Base-by-base conservation (phyloP, 2,329 filamentous ascomycete species). In the Xylogone sp. region DNA sequence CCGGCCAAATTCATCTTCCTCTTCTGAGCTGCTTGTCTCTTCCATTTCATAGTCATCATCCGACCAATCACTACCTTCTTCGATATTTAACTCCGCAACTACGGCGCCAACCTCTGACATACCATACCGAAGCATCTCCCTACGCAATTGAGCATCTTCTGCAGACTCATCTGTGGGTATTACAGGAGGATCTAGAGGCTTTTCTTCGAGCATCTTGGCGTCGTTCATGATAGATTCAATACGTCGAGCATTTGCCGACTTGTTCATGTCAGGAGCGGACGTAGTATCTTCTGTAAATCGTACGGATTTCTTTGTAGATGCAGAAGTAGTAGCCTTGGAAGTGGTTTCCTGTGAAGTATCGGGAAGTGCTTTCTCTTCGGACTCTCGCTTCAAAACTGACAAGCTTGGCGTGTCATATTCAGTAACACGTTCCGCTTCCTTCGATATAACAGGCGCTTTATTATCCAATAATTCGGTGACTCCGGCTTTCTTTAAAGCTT, bases 91-190 rank as follows among this genome's bases (percentile, higher is more conserved):
- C 70, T 97, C 91, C 16, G 94, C 94, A 16, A 99, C 94, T 2
- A 99, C 88, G 34, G 90, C 84, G 3, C 91, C 90, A 52, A 99
- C 86, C 68, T 97, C 93, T 43, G 87, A 86, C 69, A 96, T 74
- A 55, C 89, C 86, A 65, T 97, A 99, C 56, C 88, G 80, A 7
- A 97, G 77, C 92, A 99, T 97, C 63, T 97, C 86, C 52, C 86
- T 82, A 5, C 94, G 85, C 21, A 96, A 69, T 27, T 79, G 79
- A 3, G 90, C 88, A 56, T 97, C 93, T 58, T 96, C 91, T 12
- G 81, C 75, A 0, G 86, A 82, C 61, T 99, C 94, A 48, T 88
- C 79, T 1, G 85, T 78, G 1, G 90, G 87, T 13, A 88, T 78
- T 12, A 90, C 72, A 1, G 83, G 75, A 6, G 74, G 59, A 18